These are phyloP conservation scores for Ogataea nitratoaversa DNA, from an alignment of 805 yeast genomes.

Conservation along the genomic window DNA sequence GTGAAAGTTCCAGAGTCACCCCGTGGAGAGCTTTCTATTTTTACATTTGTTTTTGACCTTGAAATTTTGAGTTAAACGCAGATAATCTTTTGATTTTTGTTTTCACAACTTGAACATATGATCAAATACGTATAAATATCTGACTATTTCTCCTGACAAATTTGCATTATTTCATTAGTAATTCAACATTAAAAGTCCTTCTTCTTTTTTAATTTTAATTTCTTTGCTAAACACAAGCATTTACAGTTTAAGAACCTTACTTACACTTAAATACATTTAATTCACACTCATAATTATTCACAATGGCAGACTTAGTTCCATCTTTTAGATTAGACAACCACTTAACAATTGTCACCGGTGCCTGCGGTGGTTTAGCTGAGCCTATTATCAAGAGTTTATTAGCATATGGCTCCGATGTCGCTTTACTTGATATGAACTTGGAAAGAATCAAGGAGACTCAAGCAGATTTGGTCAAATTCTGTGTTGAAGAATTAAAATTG, in stretches of 20 bases:
- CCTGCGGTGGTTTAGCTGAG: slow-evolving; percentile 73
- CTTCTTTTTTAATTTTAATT: too few relatives aligned
- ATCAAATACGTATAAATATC: too few relatives aligned
- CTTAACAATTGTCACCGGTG: slow-evolving; percentile 73
- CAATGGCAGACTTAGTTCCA: slow-evolving; percentile 44
- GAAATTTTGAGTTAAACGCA: too few relatives aligned
- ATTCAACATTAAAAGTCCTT: too few relatives aligned
- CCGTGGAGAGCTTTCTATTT: too few relatives aligned
- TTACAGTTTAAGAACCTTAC: too few relatives aligned
- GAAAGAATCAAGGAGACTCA: slow-evolving; percentile 57
- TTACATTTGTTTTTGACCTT: too few relatives aligned
- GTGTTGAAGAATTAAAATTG: slow-evolving; percentile 24
- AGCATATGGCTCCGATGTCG: slow-evolving; percentile 75
- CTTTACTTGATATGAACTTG: slow-evolving; percentile 64
- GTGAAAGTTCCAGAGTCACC: too few relatives aligned
- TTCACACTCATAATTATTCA: background rate
- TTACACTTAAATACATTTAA: slow-evolving; percentile 1
- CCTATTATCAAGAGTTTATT: slow-evolving; percentile 62
- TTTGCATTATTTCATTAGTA: too few relatives aligned
- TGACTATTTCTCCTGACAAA: too few relatives aligned
- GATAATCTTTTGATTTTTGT: too few relatives aligned
- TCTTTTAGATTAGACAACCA: slow-evolving; percentile 65
- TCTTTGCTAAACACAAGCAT: background rate
- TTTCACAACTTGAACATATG: too few relatives aligned
- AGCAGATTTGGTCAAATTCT: slow-evolving; percentile 34